phyloP scores from a whole-genome alignment of 148 eudicot species.

The Gaultheria prostrata region DNA sequence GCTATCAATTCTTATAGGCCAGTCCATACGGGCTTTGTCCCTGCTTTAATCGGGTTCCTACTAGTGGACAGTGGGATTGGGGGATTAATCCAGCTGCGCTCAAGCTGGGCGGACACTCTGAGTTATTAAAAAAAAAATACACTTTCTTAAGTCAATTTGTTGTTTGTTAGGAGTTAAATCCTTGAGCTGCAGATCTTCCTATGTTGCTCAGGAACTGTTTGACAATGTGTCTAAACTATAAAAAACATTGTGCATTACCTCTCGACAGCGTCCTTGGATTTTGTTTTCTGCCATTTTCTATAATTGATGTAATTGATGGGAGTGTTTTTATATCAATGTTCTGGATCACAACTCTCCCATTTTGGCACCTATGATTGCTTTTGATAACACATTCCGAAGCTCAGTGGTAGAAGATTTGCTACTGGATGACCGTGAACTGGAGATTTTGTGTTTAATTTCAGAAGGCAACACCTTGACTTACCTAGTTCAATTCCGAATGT shows the following conservation, averaged over 20 bases:
- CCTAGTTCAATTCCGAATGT: neutral
- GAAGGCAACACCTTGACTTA: neutral
- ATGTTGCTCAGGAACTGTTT: neutral
- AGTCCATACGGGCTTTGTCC: neutral
- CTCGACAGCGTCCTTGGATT: neutral
- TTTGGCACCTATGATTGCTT: neutral
- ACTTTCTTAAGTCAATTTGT: too few relatives aligned
- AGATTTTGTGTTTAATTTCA: neutral
- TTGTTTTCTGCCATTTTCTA: neutral
- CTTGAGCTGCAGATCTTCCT: neutral
- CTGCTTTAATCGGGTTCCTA: neutral
- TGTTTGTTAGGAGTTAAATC: too few relatives aligned
- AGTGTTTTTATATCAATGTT: neutral
- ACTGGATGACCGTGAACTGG: neutral
- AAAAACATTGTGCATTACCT: neutral
- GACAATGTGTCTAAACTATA: neutral
- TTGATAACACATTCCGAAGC: neutral
- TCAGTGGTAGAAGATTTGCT: neutral
- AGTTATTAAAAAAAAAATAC: too few relatives aligned
- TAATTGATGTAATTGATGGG: neutral
- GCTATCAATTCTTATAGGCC: neutral
- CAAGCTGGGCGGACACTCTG: neutral
- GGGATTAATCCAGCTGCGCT: neutral
- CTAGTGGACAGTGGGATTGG: neutral
- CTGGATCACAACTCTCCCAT: neutral